Evolutionary conservation across 257 asterid species (phyloP), one percentile per base, ranked within the genome.

Genomic region (Plantago ovata): DNA sequence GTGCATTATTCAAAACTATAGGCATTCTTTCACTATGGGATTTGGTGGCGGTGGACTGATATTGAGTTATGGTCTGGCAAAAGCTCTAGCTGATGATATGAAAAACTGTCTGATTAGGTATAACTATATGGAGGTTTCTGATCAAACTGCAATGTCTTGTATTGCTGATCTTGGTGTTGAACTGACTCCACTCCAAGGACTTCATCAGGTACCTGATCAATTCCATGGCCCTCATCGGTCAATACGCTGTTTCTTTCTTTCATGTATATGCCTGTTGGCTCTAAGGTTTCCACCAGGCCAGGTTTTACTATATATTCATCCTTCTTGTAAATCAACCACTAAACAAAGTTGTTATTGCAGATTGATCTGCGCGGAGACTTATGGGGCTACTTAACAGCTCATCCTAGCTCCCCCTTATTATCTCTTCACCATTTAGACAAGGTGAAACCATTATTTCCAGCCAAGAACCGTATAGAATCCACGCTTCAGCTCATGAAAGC

Each of bases 1-100:
- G 67, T 68, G 38, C 40, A 12, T 87, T 1, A 1, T 78, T 53
- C 82, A 91, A 0, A 82, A 77, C 43, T 67, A 36, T 24, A 40
- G 67, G 50, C 80, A 24, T 54, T 82, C 92, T 0, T 87, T 87
- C 38, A 64, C 71, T 22, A 81, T 69, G 66, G 94, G 81, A 3
- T 82, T 76, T 28, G 94, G 96, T 9, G 96, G 96, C 1, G 96
- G 79, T 2, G 96, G 96, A 13, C 61, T 75, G 3, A 64, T 81
- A 3, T 40, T 87, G 22, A 87, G 96, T 38, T 73, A 69, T 11
- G 79, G 87, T 10, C 53, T 82, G 53, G 96, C 85, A 0, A 80
- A 71, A 13, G 83, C 87, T 0, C 21, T 87, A 18, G 85, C 84
- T 0, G 60, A 55, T 3, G 69, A 62, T 20, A 76, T 82, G 61